Percentiles rank a stretch among this genome's conserved stretches.
These are phyloP conservation scores for Kwoniella bestiolae DNA, from an alignment of 768 basidiomycete species.

Conservation along the genomic window DNA sequence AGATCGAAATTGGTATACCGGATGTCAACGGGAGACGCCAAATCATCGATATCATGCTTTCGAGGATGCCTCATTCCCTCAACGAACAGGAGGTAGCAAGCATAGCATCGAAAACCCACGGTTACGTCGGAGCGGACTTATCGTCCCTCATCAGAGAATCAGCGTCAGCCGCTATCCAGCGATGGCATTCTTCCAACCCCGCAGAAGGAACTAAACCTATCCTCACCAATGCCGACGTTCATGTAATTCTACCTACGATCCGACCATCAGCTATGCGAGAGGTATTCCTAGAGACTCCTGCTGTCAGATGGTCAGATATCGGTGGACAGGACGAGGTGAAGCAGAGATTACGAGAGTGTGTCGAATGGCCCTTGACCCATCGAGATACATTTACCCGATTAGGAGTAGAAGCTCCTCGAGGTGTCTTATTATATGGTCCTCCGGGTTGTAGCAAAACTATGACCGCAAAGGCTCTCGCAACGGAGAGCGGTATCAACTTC, in stretches of 20 bases:
- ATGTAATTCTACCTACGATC: constrained; percentile 72
- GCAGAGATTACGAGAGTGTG: constrained; percentile 81
- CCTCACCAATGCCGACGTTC: constrained; percentile 69
- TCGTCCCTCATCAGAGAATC: constrained; percentile 90
- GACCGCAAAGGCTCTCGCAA: constrained; percentile 86
- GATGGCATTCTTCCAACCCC: constrained; percentile 62
- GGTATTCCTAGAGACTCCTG: constrained; percentile 82
- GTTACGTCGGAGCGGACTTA: constrained; percentile 96
- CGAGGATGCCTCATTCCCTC: constrained; percentile 77
- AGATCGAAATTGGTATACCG: constrained; percentile 95
- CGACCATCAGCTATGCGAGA: constrained; percentile 94
- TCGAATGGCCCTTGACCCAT: constrained; percentile 93
- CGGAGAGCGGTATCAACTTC: constrained; percentile 92
- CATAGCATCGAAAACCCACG: constrained; percentile 78
- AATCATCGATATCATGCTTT: constrained; percentile 82
- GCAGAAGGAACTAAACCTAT: constrained; percentile 18
- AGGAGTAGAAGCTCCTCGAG: constrained; percentile 85
- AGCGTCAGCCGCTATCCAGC: constrained; percentile 87
- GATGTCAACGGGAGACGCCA: constrained; percentile 80
- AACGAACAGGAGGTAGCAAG: constrained; percentile 65
- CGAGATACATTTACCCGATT: constrained; percentile 83
- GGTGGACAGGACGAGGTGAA: constrained; percentile 84
- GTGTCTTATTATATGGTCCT: constrained; percentile 89
- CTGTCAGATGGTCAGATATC: constrained; percentile 81
- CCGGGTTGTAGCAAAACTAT: constrained; percentile 98